phyloP scores from a whole-genome alignment of 495 filamentous ascomycete genomes.

The Xylaria acuta region DNA sequence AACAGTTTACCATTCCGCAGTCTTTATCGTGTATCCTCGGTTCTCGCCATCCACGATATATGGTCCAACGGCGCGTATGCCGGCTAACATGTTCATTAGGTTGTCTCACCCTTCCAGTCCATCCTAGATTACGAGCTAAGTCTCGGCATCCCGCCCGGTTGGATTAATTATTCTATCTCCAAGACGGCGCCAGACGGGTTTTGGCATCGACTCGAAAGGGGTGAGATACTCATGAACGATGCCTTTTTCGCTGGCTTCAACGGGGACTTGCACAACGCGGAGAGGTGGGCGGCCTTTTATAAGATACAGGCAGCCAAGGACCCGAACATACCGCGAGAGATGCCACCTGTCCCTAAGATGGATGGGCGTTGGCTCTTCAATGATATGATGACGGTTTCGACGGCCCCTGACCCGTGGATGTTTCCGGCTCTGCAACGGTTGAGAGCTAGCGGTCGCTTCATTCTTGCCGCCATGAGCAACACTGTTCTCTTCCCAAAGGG shows the following conservation, averaged over 20 bases:
- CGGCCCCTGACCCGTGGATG: constrained; percentile 82
- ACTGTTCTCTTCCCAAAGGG: constrained; percentile 80
- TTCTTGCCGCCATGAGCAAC: constrained; percentile 86
- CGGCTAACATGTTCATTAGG: constrained; percentile 57
- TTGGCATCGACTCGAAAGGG: constrained; percentile 85
- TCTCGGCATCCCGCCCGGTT: constrained; percentile 79
- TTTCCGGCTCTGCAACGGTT: constrained; percentile 79
- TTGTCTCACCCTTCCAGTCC: constrained; percentile 88
- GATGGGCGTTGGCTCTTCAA: constrained; percentile 85
- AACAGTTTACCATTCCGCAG: neutral
- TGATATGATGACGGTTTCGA: constrained; percentile 84
- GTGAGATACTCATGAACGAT: constrained; percentile 72
- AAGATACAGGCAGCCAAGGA: constrained; percentile 42
- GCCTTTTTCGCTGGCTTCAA: constrained; percentile 81
- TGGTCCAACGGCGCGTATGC: neutral
- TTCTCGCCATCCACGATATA: neutral
- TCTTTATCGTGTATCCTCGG: neutral
- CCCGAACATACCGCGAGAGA: constrained; percentile 38
- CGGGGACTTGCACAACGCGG: constrained; percentile 68
- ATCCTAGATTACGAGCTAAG: constrained; percentile 87
- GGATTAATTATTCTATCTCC: constrained; percentile 89
- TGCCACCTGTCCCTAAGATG: constrained; percentile 72
- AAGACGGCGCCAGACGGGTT: constrained; percentile 76
- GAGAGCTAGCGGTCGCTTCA: constrained; percentile 64
- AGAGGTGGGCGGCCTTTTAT: constrained; percentile 67